These are phyloP conservation scores for Fusarium denticulatum DNA, from an alignment of 2,329 filamentous ascomycete species.

Conservation along the genomic window DNA sequence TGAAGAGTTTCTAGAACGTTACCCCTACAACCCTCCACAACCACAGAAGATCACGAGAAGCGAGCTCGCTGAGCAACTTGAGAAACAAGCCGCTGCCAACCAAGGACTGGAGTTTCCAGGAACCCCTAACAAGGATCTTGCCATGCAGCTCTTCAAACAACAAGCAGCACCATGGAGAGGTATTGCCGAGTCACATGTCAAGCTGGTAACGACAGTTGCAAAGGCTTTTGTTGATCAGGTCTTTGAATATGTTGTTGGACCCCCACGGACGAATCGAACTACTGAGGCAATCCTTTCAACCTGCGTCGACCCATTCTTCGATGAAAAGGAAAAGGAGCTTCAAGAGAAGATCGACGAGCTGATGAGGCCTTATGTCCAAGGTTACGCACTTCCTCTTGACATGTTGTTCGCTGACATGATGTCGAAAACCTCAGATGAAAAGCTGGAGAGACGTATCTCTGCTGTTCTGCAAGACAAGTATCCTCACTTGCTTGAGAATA, in stretches of 20 bases:
- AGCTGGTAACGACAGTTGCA: conserved; percentile 41
- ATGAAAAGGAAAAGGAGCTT: conserved; percentile 39
- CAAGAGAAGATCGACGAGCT: conserved; percentile 53
- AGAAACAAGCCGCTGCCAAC: conserved; percentile 37
- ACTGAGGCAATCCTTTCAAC: conserved; percentile 38
- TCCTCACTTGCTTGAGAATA: not conserved
- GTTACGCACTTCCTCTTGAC: conserved; percentile 43
- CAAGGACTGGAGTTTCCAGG: conserved; percentile 55
- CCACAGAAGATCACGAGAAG: conserved; percentile 36
- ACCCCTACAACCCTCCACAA: conserved; percentile 44
- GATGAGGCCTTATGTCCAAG: conserved; percentile 49
- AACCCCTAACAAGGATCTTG: conserved; percentile 49
- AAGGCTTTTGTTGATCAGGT: conserved; percentile 52
- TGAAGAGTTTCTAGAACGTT: conserved; percentile 32
- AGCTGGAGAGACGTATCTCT: not conserved
- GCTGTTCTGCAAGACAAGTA: not conserved
- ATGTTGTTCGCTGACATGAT: conserved; percentile 42
- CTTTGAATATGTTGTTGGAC: conserved; percentile 47
- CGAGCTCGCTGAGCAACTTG: conserved; percentile 38
- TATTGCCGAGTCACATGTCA: conserved; percentile 51
- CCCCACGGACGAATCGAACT: conserved; percentile 20
- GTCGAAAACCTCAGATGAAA: not conserved
- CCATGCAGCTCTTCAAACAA: conserved; percentile 52
- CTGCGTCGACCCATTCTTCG: conserved; percentile 47
- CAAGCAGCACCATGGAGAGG: conserved; percentile 52